Base-by-base conservation (phyloP, 2,329 filamentous ascomycete species). In the Penicillium sp. region DNA sequence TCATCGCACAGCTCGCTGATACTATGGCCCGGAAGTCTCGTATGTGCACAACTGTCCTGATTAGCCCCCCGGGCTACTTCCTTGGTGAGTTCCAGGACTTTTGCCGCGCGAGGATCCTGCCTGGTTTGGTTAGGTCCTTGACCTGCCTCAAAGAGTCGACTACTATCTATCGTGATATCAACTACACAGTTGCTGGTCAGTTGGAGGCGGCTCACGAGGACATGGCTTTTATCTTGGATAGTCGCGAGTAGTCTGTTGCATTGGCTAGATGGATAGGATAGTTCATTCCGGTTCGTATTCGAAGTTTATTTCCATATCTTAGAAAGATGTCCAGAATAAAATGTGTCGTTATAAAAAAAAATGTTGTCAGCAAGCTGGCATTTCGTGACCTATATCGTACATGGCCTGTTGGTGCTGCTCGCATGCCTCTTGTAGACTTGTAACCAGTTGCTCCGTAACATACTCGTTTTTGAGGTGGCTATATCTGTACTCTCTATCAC, bases 31-130 rank as follows among this genome's bases (percentile, higher is more conserved):
- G 4, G 10, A 54, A 43, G 27, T 33, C 25, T 3, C 45, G 29
- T 2, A 41, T 10, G 36, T 54, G 52, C 34, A 7, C 45, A 11
- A 54, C 44, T n/a, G 44, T 54, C 27, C 16, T 54, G 7, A 33
- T 41, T 15, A 54, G 38, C 15, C 21, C 52, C 0, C 29, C 27
- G 13, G 16, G 45, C 11, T 54, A 43, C 33, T 54, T 54, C 27
- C 4, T 2, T 3, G 15, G 36, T 21, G 52, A 54, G 25, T 54
- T 54, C 5, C 44, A 54, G 4, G 19, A n/a, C 0, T 31, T 19
- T 29, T 54, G 40, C 16, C 33, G 34, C 5, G 21, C 19, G 3
- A 41, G n/a, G 38, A 27, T 54, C 13, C 10, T 54, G 5, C 44
- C 44, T 27, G 15, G 15, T 16, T 8, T 54, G 6, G 19, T 9